Base-by-base conservation (phyloP, 2,329 filamentous ascomycete species). In the Dactylonectria estremocensis region DNA sequence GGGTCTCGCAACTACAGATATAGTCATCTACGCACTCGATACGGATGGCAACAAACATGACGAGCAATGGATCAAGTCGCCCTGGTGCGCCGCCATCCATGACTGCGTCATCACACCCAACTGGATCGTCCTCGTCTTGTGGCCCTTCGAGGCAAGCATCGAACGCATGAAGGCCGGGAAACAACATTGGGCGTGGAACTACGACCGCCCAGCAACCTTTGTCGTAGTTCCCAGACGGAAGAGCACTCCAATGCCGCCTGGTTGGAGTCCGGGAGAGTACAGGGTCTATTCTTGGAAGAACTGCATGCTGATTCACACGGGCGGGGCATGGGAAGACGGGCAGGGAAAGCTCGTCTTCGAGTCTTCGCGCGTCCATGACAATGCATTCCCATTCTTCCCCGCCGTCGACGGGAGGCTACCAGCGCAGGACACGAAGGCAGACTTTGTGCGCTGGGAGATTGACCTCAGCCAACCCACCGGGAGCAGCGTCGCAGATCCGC, bases 391-490 rank as follows among this genome's bases (percentile, higher is more conserved):
- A 0, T 68, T 71, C 16, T 72, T 69, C n/a, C 61, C 61, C 0
- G 61, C 64, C 0, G 68, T 55, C 0, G 69, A 71, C 18, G 67
- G 64, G 0, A 69, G 60, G 33, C 3, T 10, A 9, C 69, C 62
- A 2, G 3, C 61, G 3, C 50, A 28, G 2, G 59, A 64, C 1
- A 49, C 61, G 0, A 69, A 69, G 43, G 68, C 68, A n/a, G 69
- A 71, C 3, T 72, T 31, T 8, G 70, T 72, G 0, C 64, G 64
- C 1, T 72, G 69, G 70, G 69, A 70, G 22, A 66, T 72, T 1
- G 69, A 72, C 24, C 28, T 68, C 1, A 62, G 16, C 24, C 50
- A 66, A 0, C 68, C 68, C 1, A 66, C 0, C 3, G 57, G 62
- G 0, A 60, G 48, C 0, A 64, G 43, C 1, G 40, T 72, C 11